phyloP scores from a whole-genome alignment of 2,329 filamentous ascomycete genomes.

The Phialophora verrucosa region DNA sequence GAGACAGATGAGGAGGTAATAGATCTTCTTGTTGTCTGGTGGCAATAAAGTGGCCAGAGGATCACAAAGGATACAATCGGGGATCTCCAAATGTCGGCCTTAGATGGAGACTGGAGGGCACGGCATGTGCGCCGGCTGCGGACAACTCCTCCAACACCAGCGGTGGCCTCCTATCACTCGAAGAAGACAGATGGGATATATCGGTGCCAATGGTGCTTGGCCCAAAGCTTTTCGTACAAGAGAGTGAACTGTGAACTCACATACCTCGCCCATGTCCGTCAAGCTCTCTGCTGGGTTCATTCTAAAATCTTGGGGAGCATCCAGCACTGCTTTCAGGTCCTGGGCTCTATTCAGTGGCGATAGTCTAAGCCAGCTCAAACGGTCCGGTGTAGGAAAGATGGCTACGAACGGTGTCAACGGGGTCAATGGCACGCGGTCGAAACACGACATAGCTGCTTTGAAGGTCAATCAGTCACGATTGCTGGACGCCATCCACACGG shows the following conservation, averaged over 20 bases:
- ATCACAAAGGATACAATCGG: not conserved
- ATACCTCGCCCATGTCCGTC: constrained; percentile 1
- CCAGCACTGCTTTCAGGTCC: not conserved
- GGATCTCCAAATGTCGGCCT: not conserved
- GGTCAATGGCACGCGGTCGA: constrained; percentile 30
- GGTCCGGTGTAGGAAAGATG: constrained; percentile 18
- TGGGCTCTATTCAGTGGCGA: not conserved
- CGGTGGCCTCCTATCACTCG: not conserved
- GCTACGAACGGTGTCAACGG: constrained; percentile 30
- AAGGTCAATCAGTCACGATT: constrained; percentile 40
- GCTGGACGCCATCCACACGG: constrained; percentile 39
- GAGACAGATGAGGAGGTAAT: not conserved
- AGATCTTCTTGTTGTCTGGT: not conserved
- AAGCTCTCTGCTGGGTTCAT: not conserved
- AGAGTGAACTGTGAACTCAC: too few species aligned
- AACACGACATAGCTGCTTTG: constrained; percentile 35
- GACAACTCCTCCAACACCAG: constrained; percentile 1
- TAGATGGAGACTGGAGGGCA: too few species aligned
- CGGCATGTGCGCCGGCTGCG: not conserved
- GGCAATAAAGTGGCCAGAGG: not conserved
- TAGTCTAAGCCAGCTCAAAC: not conserved
- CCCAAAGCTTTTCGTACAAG: not conserved
- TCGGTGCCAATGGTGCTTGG: not conserved
- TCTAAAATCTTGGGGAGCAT: not conserved
- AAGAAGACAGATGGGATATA: not conserved